A percentile compares a stretch with the other conserved stretches of the same genome.
These are phyloP conservation scores for Claviceps capensis DNA, from an alignment of 2,329 filamentous ascomycete genomes.

Conservation along the genomic window DNA sequence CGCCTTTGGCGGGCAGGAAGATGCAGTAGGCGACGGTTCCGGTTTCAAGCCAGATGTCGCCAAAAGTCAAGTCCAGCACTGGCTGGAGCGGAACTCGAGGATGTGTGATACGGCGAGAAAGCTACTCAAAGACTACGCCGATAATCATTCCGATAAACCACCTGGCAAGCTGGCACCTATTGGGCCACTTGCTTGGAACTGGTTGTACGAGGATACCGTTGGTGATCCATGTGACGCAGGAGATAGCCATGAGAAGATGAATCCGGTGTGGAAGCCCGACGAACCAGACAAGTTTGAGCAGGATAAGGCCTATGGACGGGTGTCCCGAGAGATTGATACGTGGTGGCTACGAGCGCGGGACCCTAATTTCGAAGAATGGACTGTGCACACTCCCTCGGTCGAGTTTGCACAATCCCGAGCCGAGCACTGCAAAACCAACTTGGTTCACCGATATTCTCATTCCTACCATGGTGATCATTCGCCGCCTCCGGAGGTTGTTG, in stretches of 20 bases:
- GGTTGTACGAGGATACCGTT: constrained; percentile 29
- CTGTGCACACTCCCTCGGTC: constrained; percentile 44
- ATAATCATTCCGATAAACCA: constrained; percentile 33
- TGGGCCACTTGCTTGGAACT: constrained; percentile 41
- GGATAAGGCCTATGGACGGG: constrained; percentile 43
- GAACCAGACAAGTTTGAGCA: constrained; percentile 44
- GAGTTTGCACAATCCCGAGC: constrained; percentile 44
- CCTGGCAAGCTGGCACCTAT: constrained; percentile 37
- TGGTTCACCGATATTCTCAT: constrained; percentile 41
- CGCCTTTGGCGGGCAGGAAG: constrained; percentile 32
- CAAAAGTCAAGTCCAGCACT: constrained; percentile 47
- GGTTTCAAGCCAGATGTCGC: constrained; percentile 42
- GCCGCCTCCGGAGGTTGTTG: constrained; percentile 19
- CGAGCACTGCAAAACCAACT: constrained; percentile 44
- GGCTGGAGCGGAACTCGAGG: constrained; percentile 46
- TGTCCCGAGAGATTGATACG: constrained; percentile 49
- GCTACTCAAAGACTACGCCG: constrained; percentile 41
- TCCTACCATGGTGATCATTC: constrained; percentile 30
- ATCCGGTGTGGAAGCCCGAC: constrained; percentile 36
- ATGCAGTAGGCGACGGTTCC: constrained; percentile 36
- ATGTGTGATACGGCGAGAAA: constrained; percentile 42
- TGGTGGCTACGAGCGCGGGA: constrained; percentile 52
- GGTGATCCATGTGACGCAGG: constrained; percentile 18
- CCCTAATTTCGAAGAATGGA: constrained; percentile 45
- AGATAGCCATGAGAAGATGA: constrained; percentile 28